Evolutionary conservation across 2,329 filamentous ascomycete species (phyloP).

Genomic region (Colletotrichum tropicicola): DNA sequence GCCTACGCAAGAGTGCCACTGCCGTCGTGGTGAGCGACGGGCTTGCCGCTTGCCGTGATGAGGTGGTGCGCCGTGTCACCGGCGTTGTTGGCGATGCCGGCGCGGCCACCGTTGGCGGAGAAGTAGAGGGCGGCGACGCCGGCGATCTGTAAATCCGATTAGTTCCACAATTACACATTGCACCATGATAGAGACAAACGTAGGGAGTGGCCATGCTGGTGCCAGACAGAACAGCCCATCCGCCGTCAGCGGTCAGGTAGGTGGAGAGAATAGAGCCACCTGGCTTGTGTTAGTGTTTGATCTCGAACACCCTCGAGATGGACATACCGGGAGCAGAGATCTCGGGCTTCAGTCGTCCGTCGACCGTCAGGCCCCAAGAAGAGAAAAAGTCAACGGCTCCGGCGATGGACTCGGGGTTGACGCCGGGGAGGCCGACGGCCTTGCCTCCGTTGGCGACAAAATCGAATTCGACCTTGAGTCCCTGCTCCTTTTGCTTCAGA

Average conservation of each 20-base stretch:
- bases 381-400: conserved; percentile 52
- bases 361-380: conserved; percentile 68
- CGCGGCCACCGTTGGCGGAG: conserved; percentile 32
- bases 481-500: conserved; percentile 1
- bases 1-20: conserved; percentile 19
- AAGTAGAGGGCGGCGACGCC: conserved; percentile 43
- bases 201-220: conserved; percentile 68
- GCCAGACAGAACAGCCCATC: conserved; percentile 56
- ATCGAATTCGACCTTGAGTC: background rate
- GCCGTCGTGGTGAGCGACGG: conserved; percentile 17
- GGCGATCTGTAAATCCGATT: conserved; percentile 40
- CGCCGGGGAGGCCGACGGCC: background rate
- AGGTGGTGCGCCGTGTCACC: background rate
- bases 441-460: background rate
- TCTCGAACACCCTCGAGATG: rapidly evolving
- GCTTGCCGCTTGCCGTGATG: conserved; percentile 16
- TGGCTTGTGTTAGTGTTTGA: background rate
- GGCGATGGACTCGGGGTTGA: background rate
- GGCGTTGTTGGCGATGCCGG: background rate
- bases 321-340: conserved; percentile 57
- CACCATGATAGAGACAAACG: background rate
- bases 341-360: conserved; percentile 65
- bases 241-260: conserved; percentile 47
- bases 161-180: background rate
- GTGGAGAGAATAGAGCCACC: conserved; percentile 66